These are phyloP conservation scores for Bassia scoparia DNA, from an alignment of 148 eudicot genomes.

Conservation along the genomic window DNA sequence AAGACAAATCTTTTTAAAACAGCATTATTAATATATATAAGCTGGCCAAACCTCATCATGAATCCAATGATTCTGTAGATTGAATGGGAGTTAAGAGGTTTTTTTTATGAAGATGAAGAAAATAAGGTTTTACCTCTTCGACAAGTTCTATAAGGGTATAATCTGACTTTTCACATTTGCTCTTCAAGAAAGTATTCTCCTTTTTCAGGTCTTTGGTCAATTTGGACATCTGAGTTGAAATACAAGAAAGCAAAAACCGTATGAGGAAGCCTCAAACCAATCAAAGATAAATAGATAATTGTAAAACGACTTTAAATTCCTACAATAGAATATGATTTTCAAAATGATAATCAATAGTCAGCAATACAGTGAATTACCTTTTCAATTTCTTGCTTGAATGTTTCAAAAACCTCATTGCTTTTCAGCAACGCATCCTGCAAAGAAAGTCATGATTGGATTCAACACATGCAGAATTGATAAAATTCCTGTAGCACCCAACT, in stretches of 20 bases:
- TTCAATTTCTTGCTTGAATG: constrained; percentile 93
- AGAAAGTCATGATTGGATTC: not conserved
- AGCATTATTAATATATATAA: not conserved
- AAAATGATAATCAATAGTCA: not conserved
- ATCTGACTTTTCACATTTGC: constrained; percentile 82
- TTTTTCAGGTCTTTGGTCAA: constrained; percentile 77
- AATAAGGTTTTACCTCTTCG: constrained; percentile 61
- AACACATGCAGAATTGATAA: not conserved
- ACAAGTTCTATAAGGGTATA: constrained; percentile 79
- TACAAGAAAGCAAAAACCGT: constrained; percentile 18
- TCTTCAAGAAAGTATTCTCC: constrained; percentile 84
- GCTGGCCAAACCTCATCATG: not conserved
- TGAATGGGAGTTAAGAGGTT: not conserved
- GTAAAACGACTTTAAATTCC: not conserved
- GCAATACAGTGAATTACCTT: constrained; percentile 48
- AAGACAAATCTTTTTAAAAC: not conserved
- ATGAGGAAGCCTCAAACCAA: constrained; percentile 8
- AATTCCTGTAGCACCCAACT: not conserved
- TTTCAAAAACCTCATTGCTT: constrained; percentile 95
- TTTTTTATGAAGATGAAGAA: not conserved
- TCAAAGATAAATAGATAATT: not conserved
- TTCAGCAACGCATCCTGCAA: constrained; percentile 90
- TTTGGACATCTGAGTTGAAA: constrained; percentile 67
- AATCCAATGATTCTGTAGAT: not conserved
- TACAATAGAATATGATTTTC: not conserved